Percentiles rank a stretch among this genome's conserved stretches.
These are phyloP conservation scores for Lentinula boryana DNA, from an alignment of 768 basidiomycete species.

Conservation along the genomic window DNA sequence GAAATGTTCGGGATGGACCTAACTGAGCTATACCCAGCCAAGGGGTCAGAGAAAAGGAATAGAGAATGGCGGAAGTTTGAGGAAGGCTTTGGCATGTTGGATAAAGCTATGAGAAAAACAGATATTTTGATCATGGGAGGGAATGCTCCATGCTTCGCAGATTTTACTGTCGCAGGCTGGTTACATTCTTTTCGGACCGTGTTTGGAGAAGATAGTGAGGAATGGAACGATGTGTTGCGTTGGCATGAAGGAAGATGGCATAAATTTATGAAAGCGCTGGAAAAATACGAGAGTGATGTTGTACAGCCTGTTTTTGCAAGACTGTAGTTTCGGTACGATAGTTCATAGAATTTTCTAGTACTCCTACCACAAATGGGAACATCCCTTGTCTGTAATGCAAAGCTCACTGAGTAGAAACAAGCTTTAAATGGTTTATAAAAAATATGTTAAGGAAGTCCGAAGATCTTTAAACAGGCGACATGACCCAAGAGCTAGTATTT, in stretches of 20 bases:
- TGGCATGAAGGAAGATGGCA: slow-evolving; percentile 13
- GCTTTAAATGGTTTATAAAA: too few species aligned
- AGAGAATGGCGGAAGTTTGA: slow-evolving; percentile 7
- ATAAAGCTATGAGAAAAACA: slow-evolving; percentile 5
- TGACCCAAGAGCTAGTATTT: too few species aligned
- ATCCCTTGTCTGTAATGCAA: too few species aligned
- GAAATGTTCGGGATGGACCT: slow-evolving; percentile 6
- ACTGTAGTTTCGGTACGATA: neutral
- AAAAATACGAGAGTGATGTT: slow-evolving; percentile 7
- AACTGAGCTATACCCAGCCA: neutral
- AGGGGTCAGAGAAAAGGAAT: neutral
- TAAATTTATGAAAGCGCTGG: slow-evolving; percentile 5
- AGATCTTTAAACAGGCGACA: too few species aligned
- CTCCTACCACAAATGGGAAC: too few species aligned
- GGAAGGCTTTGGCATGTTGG: slow-evolving; percentile 5
- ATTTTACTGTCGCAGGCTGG: slow-evolving; percentile 8
- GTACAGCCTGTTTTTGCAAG: neutral
- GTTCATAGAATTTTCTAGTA: too few species aligned
- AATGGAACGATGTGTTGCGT: slow-evolving; percentile 9
- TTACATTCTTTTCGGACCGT: slow-evolving; percentile 2
- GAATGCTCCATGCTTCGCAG: slow-evolving; percentile 5
- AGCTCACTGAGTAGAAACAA: too few species aligned
- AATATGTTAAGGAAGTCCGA: too few species aligned
- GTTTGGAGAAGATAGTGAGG: slow-evolving; percentile 10
- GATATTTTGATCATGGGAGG: slow-evolving; percentile 7